Base-by-base conservation (phyloP, 2,329 filamentous ascomycete species). In the Ophiostoma perfectum region DNA sequence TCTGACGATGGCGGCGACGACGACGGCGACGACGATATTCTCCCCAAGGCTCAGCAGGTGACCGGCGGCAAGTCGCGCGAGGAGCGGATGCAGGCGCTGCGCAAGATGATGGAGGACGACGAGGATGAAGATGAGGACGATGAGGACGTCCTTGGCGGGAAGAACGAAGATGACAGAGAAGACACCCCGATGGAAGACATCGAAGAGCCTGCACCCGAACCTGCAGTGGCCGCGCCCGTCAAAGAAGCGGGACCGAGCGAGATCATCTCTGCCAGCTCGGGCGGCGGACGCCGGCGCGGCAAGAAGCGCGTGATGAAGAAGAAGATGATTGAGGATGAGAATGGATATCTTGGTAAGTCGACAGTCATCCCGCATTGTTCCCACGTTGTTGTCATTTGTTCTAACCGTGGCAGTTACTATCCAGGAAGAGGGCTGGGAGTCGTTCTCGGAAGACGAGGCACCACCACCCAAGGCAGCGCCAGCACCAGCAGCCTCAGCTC, bases 391-490 rank as follows among this genome's bases (percentile, higher is more conserved):
- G 3, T 67, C 2, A 12, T 6, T 9, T 11, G 7, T 55, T 27
- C 60, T 67, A 58, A 66, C 42, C 41, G 6, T 11, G 1, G 45
- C 73, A 95, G 93, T 97, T 44, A 97, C 93, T 1, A 90, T 89
- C 72, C 91, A 96, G 78, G 92, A 96, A 75, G 80, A 85, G 0
- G 89, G 84, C 0, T 97, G 93, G 93, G 93, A 97, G 77, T 94
- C 90, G 0, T 97, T 96, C 80, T 96, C 92, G 0, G 93, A 97
- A 76, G 93, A 96, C 72, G 93, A 97, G 72, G 85, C 88, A 44
- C 78, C 80, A 74, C 74, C 80, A 74, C 75, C 81, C 6, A 89
- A 87, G 70, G 72, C 78, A 66, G 73, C 79, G 70, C 72, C 79
- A 74, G 62, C 42, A 1, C 18, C 42, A 4, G 42, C 42, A 12